Base-by-base conservation (phyloP, 192 early-diverging fungal genomes). In the Entophlyctis luteolus region DNA sequence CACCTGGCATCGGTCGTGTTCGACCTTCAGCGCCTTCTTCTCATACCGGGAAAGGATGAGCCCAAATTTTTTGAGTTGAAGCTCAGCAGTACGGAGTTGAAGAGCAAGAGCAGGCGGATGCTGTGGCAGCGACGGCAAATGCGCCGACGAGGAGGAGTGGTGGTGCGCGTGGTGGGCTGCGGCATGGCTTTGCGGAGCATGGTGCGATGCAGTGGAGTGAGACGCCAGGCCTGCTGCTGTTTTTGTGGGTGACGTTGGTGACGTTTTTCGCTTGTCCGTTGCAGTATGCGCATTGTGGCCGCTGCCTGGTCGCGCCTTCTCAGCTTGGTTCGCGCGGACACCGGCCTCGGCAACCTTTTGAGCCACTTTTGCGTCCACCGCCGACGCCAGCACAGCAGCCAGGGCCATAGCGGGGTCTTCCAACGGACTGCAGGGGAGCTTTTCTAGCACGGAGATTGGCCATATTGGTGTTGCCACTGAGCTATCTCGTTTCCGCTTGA, bases 331-430 rank as follows among this genome's bases (percentile, higher is more conserved):
- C 3, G 45, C 52, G 3, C 36, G 28, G 50, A 95, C 56, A 0
- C 93, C 92, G 0, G 90, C 87, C 71, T 94, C 87, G 2, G 96
- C 94, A 4, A 93, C 94, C 0, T 90, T 89, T 2, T 84, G 80
- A 0, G 90, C 96, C 0, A 96, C 87, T 22, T 88, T 84, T 0
- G 93, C 91, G 70, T 90, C 90, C 29, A 99, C 92, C 27, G 90
- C 86, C 6, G 88, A 85, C 0, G 93, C 89, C 72, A 99, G 79
- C 59, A 94, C 93, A 0, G 96, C 92, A 2, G 92, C 85, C 2
- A 96, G 80, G 8, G 88, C 89, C 87, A 99, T 87, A 2, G 95
- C 87, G 1, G 96, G 95, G 65, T 96, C 96, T 54, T 94, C 91
- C 0, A 86, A 81, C 31, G 90, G 27, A 86, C 80, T 68, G 10